Evolutionary conservation across 768 basidiomycete species (phyloP), one percentile per base, ranked within the genome.

Genomic region (Hypholoma fasciculare): DNA sequence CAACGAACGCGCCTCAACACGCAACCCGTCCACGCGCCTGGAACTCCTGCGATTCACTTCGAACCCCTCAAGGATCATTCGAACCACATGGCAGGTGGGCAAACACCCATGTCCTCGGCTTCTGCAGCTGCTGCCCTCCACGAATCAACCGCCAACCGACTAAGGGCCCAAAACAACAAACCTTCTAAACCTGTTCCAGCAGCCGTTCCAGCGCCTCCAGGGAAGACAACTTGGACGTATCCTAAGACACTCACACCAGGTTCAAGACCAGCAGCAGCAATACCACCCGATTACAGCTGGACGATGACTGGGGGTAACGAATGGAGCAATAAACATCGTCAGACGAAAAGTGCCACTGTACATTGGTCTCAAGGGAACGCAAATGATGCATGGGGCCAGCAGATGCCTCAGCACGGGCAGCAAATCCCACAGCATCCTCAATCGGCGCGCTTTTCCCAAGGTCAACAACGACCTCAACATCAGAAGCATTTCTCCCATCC

Each of bases 251-350:
- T 66, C 34, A 51, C 52, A 23, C 57, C 59, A 16, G 59, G 58
- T 30, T 55, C 43, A 17, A 59, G 63, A 49, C 54, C 50, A 56
- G 56, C 65, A 13, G 63, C 65, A 5, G 53, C 58, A 46, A 66
- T 69, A 27, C 58, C 63, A 12, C 51, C 60, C 5, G 65, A 67
- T 55, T 60, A 66, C 11, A 69, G 64, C 47, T 69, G 69, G 69
- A 66, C 63, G 23, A 65, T 62, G 54, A 65, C 64, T 4, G 69
- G 69, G 23, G 69, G 69, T 17, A 70, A 70, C 23, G 50, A 53
- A 11, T 68, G 69, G 69, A 70, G 67, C 54, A 64, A 64, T 36
- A 69, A 66, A 52, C 63, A 61, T 56, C 62, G 61, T 51, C 54
- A 39, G 44, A 47, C 64, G 46, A 61, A 63, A 57, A 52, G 63